Conservation (phyloP, 352 stramenopile species). For the Lagenidium giganteum region DNA sequence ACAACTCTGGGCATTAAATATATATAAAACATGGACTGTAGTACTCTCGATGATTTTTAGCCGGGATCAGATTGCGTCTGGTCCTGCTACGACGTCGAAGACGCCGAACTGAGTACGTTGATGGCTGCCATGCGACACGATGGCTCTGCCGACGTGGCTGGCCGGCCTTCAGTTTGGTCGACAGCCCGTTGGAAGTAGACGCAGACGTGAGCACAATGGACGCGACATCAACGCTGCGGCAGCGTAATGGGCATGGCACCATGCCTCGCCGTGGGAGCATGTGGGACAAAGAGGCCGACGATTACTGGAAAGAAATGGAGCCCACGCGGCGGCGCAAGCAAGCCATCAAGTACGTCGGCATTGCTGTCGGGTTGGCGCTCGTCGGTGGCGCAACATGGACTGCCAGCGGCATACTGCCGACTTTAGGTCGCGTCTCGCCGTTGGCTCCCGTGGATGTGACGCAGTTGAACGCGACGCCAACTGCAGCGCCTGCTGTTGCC, state of each 20-base stretch:
- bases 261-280: conserved; percentile 36
- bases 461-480: too few relatives aligned
- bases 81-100: too few relatives aligned
- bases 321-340: conserved; percentile 31
- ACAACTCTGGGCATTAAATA: too few relatives aligned
- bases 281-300: conserved; percentile 58
- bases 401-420: not conserved
- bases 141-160: too few relatives aligned
- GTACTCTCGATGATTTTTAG: too few relatives aligned
- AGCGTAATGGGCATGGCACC: conserved; percentile 32
- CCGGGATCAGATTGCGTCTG: too few relatives aligned
- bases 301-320: conserved; percentile 79
- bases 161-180: too few relatives aligned
- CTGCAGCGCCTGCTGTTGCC: not conserved
- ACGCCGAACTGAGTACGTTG: too few relatives aligned
- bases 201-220: too few relatives aligned
- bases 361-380: conserved; percentile 18
- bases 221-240: conserved; percentile 41
- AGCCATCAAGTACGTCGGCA: conserved; percentile 22
- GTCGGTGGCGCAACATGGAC: conserved; percentile 17
- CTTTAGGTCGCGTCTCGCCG: conserved; percentile 9
- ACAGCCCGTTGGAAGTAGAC: too few relatives aligned
- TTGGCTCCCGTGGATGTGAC: conserved; percentile 3
- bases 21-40: too few relatives aligned
- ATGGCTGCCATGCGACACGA: too few relatives aligned